phyloP scores from a whole-genome alignment of 768 basidiomycete species.

The Suillus fuscotomentosus region DNA sequence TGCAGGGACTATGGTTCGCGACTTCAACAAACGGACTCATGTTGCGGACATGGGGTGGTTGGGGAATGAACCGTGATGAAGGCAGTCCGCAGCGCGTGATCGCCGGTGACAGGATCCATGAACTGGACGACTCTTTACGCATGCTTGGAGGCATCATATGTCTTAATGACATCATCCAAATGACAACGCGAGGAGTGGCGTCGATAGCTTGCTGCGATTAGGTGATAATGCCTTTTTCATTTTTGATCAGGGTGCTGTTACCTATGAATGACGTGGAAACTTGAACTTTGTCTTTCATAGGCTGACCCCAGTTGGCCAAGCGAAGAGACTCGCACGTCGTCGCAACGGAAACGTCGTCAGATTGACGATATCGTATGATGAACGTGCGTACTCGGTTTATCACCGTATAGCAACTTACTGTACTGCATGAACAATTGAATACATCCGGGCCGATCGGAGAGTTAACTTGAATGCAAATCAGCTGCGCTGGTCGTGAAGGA shows the following conservation, averaged over 20 bases:
- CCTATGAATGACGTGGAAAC: conserved; percentile 1
- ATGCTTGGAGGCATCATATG: conserved; percentile 4
- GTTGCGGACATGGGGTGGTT: conserved; percentile 3
- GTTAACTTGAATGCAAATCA: conserved; percentile 1
- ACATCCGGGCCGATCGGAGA: conserved; percentile 4
- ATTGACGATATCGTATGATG: neutral
- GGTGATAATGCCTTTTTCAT: conserved; percentile 1
- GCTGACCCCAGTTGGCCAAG: neutral
- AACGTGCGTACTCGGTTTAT: conserved; percentile 1
- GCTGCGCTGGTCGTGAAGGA: conserved; percentile 4
- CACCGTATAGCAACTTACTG: neutral
- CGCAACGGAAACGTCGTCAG: neutral
- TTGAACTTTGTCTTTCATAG: conserved; percentile 5
- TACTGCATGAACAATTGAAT: neutral
- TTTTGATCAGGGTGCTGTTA: neutral
- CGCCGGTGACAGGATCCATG: neutral
- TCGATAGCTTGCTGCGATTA: conserved; percentile 1
- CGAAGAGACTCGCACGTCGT: neutral
- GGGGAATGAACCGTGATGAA: conserved; percentile 3
- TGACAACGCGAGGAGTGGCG: conserved; percentile 7
- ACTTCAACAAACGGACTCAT: neutral
- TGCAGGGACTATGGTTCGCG: neutral
- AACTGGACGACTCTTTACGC: conserved; percentile 1
- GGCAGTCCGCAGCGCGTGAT: neutral
- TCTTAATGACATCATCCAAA: conserved; percentile 5